Evolutionary conservation across 139 green algal genomes (phyloP).

Genomic region (Trebouxia sp.): DNA sequence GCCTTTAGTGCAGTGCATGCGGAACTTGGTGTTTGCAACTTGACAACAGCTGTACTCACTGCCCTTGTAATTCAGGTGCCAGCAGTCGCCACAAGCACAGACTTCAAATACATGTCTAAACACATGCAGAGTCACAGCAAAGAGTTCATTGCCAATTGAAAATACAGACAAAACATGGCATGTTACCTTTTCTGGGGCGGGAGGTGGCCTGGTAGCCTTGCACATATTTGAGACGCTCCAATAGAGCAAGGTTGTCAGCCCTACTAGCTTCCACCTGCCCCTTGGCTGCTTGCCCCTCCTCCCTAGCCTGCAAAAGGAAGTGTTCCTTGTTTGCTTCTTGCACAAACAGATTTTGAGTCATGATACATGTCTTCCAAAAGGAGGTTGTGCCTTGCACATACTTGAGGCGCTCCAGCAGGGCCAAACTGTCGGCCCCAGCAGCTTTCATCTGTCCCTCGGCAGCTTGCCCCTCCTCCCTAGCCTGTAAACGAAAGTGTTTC

Average conservation of each 20-base stretch:
- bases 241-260: constrained; percentile 90
- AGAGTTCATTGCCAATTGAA: no score
- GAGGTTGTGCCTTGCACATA: constrained; percentile 81
- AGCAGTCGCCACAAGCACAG: no score
- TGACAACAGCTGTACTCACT: no score
- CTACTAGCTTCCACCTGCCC: constrained; percentile 52
- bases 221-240: constrained; percentile 87
- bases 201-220: constrained; percentile 52
- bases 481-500: constrained; percentile 23
- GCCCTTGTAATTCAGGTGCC: no score
- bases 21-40: no score
- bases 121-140: no score
- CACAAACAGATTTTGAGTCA: no score
- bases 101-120: neutral
- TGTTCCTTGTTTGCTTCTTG: neutral
- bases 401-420: constrained; percentile 85
- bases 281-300: neutral
- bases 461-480: neutral
- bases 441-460: constrained; percentile 47
- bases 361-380: no score
- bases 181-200: neutral
- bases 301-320: constrained; percentile 20
- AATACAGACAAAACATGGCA: neutral
- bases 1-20: no score
- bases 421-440: constrained; percentile 82